phyloP scores from a whole-genome alignment of 257 asterid species.

The Voacanga thouarsii region DNA sequence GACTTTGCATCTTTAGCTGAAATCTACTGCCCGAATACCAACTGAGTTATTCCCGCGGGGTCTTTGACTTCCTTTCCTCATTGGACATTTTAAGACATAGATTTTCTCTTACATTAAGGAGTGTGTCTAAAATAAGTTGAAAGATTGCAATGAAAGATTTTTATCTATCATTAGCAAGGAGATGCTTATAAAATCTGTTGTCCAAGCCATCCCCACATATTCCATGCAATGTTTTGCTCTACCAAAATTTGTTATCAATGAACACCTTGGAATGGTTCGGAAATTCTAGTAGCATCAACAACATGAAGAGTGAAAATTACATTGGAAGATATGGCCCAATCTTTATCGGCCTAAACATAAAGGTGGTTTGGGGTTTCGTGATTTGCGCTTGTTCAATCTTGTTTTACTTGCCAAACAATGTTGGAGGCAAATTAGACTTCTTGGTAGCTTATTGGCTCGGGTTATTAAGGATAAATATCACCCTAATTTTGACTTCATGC shows the following conservation, averaged over 20 bases:
- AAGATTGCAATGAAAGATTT: too few relatives aligned
- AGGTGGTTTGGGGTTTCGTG: neutral
- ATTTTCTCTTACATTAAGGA: too few relatives aligned
- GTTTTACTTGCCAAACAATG: neutral
- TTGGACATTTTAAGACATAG: too few relatives aligned
- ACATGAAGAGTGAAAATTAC: neutral
- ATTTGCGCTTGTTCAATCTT: neutral
- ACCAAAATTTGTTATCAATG: neutral
- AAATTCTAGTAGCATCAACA: neutral
- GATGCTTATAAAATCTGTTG: too few relatives aligned
- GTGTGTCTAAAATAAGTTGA: too few relatives aligned
- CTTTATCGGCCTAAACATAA: neutral
- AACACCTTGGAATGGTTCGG: neutral
- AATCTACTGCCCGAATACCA: too few relatives aligned
- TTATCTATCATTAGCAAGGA: too few relatives aligned
- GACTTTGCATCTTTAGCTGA: too few relatives aligned
- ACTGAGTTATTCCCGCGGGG: too few relatives aligned
- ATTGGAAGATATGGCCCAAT: neutral
- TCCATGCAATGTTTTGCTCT: neutral
- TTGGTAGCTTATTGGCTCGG: neutral
- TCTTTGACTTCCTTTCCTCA: too few relatives aligned
- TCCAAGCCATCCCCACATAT: neutral
- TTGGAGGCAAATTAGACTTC: neutral
- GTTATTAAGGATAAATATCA: neutral
- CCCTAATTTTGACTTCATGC: neutral